These are phyloP conservation scores for Candida boidinii DNA, from an alignment of 805 yeast genomes.

Conservation along the genomic window DNA sequence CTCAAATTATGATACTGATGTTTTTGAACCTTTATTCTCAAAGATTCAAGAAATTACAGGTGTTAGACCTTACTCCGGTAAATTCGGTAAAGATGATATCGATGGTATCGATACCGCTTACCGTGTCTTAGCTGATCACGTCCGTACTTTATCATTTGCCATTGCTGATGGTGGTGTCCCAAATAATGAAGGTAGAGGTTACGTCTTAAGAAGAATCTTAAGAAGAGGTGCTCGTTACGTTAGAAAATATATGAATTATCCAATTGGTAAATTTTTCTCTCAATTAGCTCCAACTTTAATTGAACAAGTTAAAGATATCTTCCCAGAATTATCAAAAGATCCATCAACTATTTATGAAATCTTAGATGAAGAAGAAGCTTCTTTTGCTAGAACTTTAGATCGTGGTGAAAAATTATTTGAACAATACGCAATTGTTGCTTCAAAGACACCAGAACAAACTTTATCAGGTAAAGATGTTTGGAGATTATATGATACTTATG, in stretches of 20 bases:
- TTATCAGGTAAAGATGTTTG: constrained; percentile 93
- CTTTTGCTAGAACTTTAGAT: constrained; percentile 91
- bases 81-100: constrained; percentile 83
- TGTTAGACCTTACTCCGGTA: constrained; percentile 84
- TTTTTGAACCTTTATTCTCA: constrained; percentile 79
- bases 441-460: constrained; percentile 63
- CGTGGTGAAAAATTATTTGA: constrained; percentile 97
- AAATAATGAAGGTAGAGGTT: constrained; percentile 98
- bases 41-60: constrained; percentile 90
- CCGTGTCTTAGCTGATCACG: constrained; percentile 97
- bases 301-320: constrained; percentile 75
- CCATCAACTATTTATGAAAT: constrained; percentile 77
- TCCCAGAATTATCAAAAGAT: constrained; percentile 83
- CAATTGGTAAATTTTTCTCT: constrained; percentile 90
- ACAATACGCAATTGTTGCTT: constrained; percentile 80
- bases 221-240: constrained; percentile 98
- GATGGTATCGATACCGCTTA: constrained; percentile 98
- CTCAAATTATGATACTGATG: constrained; percentile 97
- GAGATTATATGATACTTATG: constrained; percentile 97
- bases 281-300: constrained; percentile 88
- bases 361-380: constrained; percentile 90
- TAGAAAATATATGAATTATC: constrained; percentile 92
- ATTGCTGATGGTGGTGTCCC: constrained; percentile 99
- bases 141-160: constrained; percentile 93
- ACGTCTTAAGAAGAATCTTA: constrained; percentile 90